These are phyloP conservation scores for Lindgomyces ingoldianus DNA, from an alignment of 495 filamentous ascomycete genomes.

Conservation along the genomic window DNA sequence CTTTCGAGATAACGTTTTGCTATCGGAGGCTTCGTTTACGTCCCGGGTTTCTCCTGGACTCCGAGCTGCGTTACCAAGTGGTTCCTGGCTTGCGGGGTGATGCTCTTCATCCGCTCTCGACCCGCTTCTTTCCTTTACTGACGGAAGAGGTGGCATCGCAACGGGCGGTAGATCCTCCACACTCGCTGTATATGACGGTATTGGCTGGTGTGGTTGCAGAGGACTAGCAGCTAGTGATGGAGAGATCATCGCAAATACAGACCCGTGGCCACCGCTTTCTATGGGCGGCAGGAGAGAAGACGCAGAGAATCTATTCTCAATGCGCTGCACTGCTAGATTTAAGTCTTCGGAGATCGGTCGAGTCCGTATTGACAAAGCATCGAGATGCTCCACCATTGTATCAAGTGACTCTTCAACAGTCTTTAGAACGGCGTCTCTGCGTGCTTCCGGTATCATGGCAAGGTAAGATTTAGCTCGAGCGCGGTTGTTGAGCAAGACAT, in stretches of 20 bases:
- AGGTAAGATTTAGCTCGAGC: constrained; percentile 27
- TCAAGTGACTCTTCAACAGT: constrained; percentile 25
- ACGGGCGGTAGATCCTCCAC: constrained; percentile 31
- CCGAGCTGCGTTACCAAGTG: constrained; percentile 20
- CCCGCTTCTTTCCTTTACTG: constrained; percentile 32
- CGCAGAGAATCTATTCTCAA: constrained; percentile 17
- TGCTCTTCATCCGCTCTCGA: constrained; percentile 29
- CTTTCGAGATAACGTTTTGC: constrained; percentile 33
- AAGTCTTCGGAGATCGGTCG: not conserved
- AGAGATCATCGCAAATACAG: constrained; percentile 6
- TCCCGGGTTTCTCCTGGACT: constrained; percentile 26
- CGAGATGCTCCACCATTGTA: constrained; percentile 23
- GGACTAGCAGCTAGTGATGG: constrained; percentile 14
- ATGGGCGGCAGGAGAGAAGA: constrained; percentile 8
- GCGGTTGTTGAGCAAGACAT: constrained; percentile 27
- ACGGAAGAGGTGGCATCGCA: constrained; percentile 34
- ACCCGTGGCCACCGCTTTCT: constrained; percentile 7
- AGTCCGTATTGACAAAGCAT: constrained; percentile 14
- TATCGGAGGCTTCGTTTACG: constrained; percentile 26
- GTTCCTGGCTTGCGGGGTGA: constrained; percentile 19
- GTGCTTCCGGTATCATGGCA: constrained; percentile 28
- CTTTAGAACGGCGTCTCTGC: constrained; percentile 21
- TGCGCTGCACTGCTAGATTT: constrained; percentile 19
- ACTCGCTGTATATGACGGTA: constrained; percentile 15
- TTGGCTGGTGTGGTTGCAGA: constrained; percentile 9